Base-by-base conservation (phyloP, 306 rosid genomes). In the Urtica urens region DNA sequence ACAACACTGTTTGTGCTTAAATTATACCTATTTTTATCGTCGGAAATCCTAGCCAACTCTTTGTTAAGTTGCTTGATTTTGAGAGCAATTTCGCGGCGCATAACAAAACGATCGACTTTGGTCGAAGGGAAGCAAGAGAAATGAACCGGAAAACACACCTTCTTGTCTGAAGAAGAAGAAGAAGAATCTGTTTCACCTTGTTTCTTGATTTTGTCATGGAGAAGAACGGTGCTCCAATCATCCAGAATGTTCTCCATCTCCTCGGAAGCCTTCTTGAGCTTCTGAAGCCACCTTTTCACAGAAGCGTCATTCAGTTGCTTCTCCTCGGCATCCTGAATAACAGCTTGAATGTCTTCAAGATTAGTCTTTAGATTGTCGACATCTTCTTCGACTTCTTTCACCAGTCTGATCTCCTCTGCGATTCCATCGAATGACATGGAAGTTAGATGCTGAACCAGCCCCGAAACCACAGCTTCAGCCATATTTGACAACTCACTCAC, bases 291-390 rank as follows among this genome's bases (percentile, higher is more conserved):
- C 5, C 9, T 21, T 23, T 1, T 17, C n/a, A 60, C 58, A 0
- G n/a, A 12, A 2, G 12, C 29, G 10, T 60, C 52, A 14, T 1
- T n/a, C 17, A 60, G 33, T 23, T 51, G 51, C 12, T 25, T 60
- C 44, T 60, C 23, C 59, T 60, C 66, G 1, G 66, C 66, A 21
- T 51, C 66, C n/a, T 60, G 23, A 0, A 60, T 31, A 49, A 49
- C 58, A 11, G 44, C 23, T 24, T 42, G 58, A 11, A 60, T 51
- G 5, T 15, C 24, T 26, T 57, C 30, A 21, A 57, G 41, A 24
- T 30, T 57, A 34, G 30, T 40, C 23, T 24, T 46, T 6, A 57
- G 42, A 13, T 34, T 57, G 3, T 25, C 3, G 14, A 60, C 66
- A 10, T 60, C 58, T 50, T 48, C 11, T 20, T 59, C 39, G 11